phyloP scores from a whole-genome alignment of 1,284 basidiomycete genomes.

The Mycena citricolor region DNA sequence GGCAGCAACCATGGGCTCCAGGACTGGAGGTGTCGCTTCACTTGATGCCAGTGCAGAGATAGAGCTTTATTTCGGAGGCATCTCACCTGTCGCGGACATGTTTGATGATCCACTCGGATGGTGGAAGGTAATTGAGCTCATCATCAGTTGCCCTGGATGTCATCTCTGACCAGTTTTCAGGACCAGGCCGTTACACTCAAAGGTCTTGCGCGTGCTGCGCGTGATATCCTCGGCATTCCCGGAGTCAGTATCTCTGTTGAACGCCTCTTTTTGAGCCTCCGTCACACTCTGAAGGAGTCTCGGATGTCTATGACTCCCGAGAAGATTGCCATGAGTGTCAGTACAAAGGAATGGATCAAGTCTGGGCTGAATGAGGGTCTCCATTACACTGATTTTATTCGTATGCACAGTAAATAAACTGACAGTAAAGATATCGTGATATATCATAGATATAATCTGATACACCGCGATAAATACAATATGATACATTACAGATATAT shows the following conservation, averaged over 20 bases:
- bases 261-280: slow-evolving; percentile 7
- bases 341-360: slow-evolving; percentile 13
- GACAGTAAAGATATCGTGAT: slow-evolving; percentile 1
- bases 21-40: no score
- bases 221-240: slow-evolving; percentile 4
- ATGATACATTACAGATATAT: slow-evolving; percentile 9
- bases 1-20: no score
- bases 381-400: slow-evolving; percentile 2
- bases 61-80: slow-evolving; percentile 12
- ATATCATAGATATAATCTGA: slow-evolving; percentile 11
- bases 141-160: neutral
- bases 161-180: neutral
- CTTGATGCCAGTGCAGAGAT: neutral
- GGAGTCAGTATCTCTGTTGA: slow-evolving; percentile 7
- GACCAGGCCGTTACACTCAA: slow-evolving; percentile 1
- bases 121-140: slow-evolving; percentile 1
- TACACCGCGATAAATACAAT: slow-evolving; percentile 4
- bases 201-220: neutral
- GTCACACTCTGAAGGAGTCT: slow-evolving; percentile 2
- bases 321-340: neutral
- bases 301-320: slow-evolving; percentile 9
- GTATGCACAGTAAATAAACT: neutral
- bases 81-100: slow-evolving; percentile 6
- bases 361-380: slow-evolving; percentile 5
- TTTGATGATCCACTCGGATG: slow-evolving; percentile 1